phyloP scores from a whole-genome alignment of 495 filamentous ascomycete species.

The Cryomyces antarcticus region DNA sequence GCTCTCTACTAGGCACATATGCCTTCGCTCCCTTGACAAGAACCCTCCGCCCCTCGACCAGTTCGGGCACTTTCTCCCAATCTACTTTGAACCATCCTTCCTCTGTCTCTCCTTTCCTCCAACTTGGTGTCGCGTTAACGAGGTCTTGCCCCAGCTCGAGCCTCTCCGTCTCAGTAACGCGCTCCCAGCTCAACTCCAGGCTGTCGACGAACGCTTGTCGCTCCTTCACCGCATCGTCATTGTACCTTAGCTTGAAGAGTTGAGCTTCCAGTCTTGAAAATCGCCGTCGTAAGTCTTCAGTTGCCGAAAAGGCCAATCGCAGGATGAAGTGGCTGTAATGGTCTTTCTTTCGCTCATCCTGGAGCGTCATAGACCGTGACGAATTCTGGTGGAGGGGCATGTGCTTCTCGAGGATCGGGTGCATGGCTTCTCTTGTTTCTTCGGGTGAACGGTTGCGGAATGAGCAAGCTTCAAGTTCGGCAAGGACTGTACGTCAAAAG shows the following conservation, averaged over 20 bases:
- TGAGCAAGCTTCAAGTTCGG: slow-evolving; percentile 85
- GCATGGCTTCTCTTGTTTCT: slow-evolving; percentile 65
- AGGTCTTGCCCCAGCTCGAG: slow-evolving; percentile 31
- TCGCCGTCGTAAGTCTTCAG: slow-evolving; percentile 76
- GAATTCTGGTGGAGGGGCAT: slow-evolving; percentile 66
- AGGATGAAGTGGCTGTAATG: slow-evolving; percentile 98
- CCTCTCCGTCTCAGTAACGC: slow-evolving; percentile 57
- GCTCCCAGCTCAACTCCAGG: slow-evolving; percentile 64
- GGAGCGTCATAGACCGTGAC: slow-evolving; percentile 34
- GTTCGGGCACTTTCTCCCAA: slow-evolving; percentile 79
- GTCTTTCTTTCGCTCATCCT: slow-evolving; percentile 73
- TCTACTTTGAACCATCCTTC: slow-evolving; percentile 82
- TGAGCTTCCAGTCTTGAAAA: slow-evolving; percentile 74
- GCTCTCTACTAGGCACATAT: slow-evolving; percentile 74
- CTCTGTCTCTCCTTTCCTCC: slow-evolving; percentile 40
- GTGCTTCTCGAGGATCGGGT: slow-evolving; percentile 62
- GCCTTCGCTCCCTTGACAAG: slow-evolving; percentile 66
- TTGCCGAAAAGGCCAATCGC: slow-evolving; percentile 75
- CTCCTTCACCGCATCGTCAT: slow-evolving; percentile 47
- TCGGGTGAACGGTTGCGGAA: slow-evolving; percentile 70
- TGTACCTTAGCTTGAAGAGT: slow-evolving; percentile 67
- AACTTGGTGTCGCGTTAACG: slow-evolving; percentile 26
- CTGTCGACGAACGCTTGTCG: slow-evolving; percentile 54
- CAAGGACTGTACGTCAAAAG: slow-evolving; percentile 41
- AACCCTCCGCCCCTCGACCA: slow-evolving; percentile 62